Conservation (phyloP, 2,329 filamentous ascomycete genomes). For the Trichoderma sp. region DNA sequence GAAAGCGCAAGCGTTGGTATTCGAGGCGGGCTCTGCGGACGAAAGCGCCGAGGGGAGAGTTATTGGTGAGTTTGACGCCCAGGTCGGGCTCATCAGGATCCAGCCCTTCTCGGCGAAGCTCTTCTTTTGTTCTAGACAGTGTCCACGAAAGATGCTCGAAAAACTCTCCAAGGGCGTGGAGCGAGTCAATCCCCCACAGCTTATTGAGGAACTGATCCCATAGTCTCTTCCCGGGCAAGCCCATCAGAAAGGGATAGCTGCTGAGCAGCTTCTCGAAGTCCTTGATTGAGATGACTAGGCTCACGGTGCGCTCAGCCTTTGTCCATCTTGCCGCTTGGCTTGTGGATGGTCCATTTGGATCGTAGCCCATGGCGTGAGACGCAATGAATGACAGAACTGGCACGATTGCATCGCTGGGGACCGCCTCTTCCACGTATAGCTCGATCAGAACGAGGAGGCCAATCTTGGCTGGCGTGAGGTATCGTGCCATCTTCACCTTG, state of each 20-base stretch:
- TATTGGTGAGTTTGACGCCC: slow-evolving; percentile 64
- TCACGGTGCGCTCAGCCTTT: slow-evolving; percentile 52
- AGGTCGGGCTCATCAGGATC: slow-evolving; percentile 49
- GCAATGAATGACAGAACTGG: slow-evolving; percentile 79
- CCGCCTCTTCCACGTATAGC: slow-evolving; percentile 72
- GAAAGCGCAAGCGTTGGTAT: slow-evolving; percentile 77
- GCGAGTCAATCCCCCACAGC: slow-evolving; percentile 81
- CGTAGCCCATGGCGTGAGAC: slow-evolving; percentile 62
- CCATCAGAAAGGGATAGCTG: slow-evolving; percentile 53
- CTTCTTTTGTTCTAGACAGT: slow-evolving; percentile 63
- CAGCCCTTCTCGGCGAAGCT: slow-evolving; percentile 51
- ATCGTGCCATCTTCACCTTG: slow-evolving; percentile 65
- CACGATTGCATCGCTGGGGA: slow-evolving; percentile 70
- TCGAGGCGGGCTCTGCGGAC: slow-evolving; percentile 76
- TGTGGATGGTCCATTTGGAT: slow-evolving; percentile 34
- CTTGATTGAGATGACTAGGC: slow-evolving; percentile 56
- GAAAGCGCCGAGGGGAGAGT: slow-evolving; percentile 80
- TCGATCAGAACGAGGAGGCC: slow-evolving; percentile 78
- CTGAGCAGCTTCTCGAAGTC: slow-evolving; percentile 62
- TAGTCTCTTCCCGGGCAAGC: slow-evolving; percentile 74
- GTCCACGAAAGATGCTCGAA: slow-evolving; percentile 62
- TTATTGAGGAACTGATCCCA: slow-evolving; percentile 82
- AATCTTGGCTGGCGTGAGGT: slow-evolving; percentile 86
- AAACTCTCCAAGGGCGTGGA: slow-evolving; percentile 78
- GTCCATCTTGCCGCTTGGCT: slow-evolving; percentile 45